A percentile compares a stretch with the other conserved stretches of the same genome.
These are phyloP conservation scores for Ustilago curta DNA, from an alignment of 1,284 basidiomycete genomes.

Conservation along the genomic window DNA sequence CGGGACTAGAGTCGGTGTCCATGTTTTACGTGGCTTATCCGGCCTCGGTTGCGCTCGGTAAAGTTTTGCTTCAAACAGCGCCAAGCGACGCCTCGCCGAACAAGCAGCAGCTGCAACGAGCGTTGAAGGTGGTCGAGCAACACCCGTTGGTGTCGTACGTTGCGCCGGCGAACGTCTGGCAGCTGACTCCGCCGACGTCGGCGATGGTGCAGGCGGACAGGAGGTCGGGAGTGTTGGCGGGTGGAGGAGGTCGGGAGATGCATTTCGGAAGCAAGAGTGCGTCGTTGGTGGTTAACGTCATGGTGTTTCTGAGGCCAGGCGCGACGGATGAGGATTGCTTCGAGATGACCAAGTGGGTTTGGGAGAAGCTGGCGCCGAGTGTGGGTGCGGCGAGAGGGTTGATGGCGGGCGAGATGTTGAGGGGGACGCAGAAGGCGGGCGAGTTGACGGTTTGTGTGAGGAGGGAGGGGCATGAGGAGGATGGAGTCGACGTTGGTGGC, in stretches of 20 bases:
- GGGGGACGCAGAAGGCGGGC: constrained; percentile 59
- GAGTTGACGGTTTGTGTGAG: constrained; percentile 62
- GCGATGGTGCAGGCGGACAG: constrained; percentile 40
- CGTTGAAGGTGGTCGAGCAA: constrained; percentile 58
- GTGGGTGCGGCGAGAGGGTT: constrained; percentile 58
- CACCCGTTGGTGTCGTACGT: constrained; percentile 60
- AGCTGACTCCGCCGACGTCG: constrained; percentile 64
- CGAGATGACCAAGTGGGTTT: constrained; percentile 63
- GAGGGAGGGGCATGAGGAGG: constrained; percentile 54
- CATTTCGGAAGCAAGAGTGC: constrained; percentile 58
- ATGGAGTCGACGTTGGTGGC: constrained; percentile 25
- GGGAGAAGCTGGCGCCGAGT: constrained; percentile 59
- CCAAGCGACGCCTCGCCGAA: constrained; percentile 33
- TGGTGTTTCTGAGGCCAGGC: constrained; percentile 48
- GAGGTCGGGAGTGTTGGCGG: constrained; percentile 41
- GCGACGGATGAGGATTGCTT: constrained; percentile 58
- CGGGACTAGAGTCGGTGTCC: constrained; percentile 61
- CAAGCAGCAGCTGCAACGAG: constrained; percentile 49
- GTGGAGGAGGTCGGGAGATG: constrained; percentile 24
- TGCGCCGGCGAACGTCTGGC: constrained; percentile 61
- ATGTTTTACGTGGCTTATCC: constrained; percentile 67
- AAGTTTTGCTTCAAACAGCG: constrained; percentile 65
- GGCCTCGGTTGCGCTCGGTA: constrained; percentile 61
- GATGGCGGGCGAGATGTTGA: constrained; percentile 58
- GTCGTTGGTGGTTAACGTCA: constrained; percentile 60